These are phyloP conservation scores for Rhodotorula taiwanensis DNA, from an alignment of 768 basidiomycete genomes.

Conservation along the genomic window DNA sequence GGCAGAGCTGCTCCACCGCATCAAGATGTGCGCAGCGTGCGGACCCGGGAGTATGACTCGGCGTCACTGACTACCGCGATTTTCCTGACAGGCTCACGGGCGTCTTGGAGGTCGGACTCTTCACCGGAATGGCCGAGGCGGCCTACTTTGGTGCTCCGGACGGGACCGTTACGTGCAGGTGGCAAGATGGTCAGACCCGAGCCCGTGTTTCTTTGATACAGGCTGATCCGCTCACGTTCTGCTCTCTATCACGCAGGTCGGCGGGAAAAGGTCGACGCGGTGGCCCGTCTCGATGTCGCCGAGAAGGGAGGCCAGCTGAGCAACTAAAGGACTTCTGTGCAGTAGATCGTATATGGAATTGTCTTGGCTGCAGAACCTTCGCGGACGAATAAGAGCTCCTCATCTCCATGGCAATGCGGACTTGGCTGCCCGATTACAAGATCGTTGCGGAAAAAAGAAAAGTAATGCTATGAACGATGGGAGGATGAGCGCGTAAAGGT, in stretches of 20 bases:
- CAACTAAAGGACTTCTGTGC: neutral
- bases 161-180: constrained; percentile 31
- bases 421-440: too few relatives aligned
- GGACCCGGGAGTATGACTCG: too few relatives aligned
- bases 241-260: neutral
- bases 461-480: too few relatives aligned
- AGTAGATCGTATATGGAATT: too few relatives aligned
- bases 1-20: constrained; percentile 61
- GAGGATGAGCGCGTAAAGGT: too few relatives aligned
- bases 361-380: too few relatives aligned
- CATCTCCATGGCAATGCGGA: too few relatives aligned
- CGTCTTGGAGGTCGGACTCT: constrained; percentile 97
- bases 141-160: constrained; percentile 67
- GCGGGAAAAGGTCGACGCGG: constrained; percentile 6
- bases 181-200: constrained; percentile 31
- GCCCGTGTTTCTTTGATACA: neutral
- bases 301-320: neutral
- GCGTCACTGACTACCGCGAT: neutral
- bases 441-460: too few relatives aligned
- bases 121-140: constrained; percentile 82
- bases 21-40: constrained; percentile 53
- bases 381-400: too few relatives aligned
- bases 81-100: constrained; percentile 66
- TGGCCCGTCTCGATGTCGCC: constrained; percentile 1
- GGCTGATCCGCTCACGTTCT: too few relatives aligned